Evolutionary conservation across 73 alveolate genomes (phyloP).

Genomic region (Tetrahymena elliotti): DNA sequence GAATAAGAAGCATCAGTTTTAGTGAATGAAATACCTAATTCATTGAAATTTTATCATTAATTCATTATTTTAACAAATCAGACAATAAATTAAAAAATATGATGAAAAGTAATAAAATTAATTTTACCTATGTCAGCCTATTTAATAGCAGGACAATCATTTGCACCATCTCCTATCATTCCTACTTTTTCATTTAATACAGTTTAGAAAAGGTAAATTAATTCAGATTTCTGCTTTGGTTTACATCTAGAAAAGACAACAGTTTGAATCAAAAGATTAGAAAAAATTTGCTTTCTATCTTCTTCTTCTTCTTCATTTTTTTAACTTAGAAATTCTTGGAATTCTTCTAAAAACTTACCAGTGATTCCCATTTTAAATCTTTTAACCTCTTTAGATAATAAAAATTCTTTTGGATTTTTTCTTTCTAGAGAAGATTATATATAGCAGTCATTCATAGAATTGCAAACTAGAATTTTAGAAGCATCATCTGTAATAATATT

Average conservation of each 20-base stretch:
- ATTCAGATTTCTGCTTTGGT: constrained; percentile 75
- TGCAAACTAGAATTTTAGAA: background rate
- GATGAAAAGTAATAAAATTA: no score
- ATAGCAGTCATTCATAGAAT: background rate
- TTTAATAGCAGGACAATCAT: constrained; percentile 87
- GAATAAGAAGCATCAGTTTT: constrained; percentile 38
- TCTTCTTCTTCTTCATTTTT: background rate
- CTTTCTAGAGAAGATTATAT: background rate
- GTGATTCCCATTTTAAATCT: background rate
- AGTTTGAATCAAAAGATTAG: constrained; percentile 41
- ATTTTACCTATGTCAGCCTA: constrained; percentile 54
- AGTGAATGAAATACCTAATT: constrained; percentile 20
- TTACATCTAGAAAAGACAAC: constrained; percentile 79
- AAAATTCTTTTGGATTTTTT: background rate
- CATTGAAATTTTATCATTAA: no score
- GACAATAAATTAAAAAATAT: no score
- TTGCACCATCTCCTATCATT: constrained; percentile 93
- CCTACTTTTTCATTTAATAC: constrained; percentile 51
- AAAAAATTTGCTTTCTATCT: background rate
- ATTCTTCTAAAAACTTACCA: background rate
- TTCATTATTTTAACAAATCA: no score
- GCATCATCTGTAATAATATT: constrained; percentile 40
- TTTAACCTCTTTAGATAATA: background rate
- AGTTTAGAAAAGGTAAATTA: constrained; percentile 56
- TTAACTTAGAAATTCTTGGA: background rate